Percentiles rank a stretch among this genome's conserved stretches.
Evolutionary conservation across 2,329 filamentous ascomycete genomes (phyloP).

Genomic region (Pestalotiopsis sp.): DNA sequence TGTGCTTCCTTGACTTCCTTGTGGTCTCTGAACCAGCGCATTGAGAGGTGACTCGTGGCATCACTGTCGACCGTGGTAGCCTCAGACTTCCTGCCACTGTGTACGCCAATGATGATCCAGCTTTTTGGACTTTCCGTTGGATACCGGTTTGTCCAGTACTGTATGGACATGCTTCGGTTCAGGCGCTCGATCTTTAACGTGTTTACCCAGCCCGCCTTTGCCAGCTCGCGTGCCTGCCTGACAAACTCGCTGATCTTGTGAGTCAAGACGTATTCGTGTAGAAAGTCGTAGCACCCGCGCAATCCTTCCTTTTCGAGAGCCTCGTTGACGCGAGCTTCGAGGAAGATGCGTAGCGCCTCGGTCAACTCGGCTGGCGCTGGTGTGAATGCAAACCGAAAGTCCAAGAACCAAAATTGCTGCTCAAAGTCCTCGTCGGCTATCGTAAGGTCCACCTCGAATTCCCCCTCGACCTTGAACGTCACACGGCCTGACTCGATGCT

Average conservation of each 20-base stretch:
- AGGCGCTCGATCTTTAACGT: conserved; percentile 77
- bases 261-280: conserved; percentile 87
- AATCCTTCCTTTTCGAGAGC: conserved; percentile 72
- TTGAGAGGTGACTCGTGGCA: conserved; percentile 56
- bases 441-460: conserved; percentile 93
- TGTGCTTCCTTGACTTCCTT: conserved; percentile 71
- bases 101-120: conserved; percentile 87
- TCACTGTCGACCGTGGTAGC: conserved; percentile 39
- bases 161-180: conserved; percentile 80
- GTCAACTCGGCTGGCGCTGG: conserved; percentile 67
- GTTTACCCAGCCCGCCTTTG: conserved; percentile 74
- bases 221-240: conserved; percentile 74
- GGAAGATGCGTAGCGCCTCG: conserved; percentile 62
- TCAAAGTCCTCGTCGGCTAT: conserved; percentile 83
- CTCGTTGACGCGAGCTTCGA: conserved; percentile 75
- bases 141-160: conserved; percentile 81
- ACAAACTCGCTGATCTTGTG: conserved; percentile 85
- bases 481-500: conserved; percentile 82
- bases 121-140: conserved; percentile 67
- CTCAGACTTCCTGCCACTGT: conserved; percentile 60
- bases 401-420: conserved; percentile 91
- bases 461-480: conserved; percentile 79
- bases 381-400: conserved; percentile 81
- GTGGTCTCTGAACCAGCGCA: conserved; percentile 85
- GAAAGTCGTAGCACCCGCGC: conserved; percentile 77